Evolutionary conservation across 2,329 filamentous ascomycete species (phyloP).

Genomic region (Teratosphaeria destructans): DNA sequence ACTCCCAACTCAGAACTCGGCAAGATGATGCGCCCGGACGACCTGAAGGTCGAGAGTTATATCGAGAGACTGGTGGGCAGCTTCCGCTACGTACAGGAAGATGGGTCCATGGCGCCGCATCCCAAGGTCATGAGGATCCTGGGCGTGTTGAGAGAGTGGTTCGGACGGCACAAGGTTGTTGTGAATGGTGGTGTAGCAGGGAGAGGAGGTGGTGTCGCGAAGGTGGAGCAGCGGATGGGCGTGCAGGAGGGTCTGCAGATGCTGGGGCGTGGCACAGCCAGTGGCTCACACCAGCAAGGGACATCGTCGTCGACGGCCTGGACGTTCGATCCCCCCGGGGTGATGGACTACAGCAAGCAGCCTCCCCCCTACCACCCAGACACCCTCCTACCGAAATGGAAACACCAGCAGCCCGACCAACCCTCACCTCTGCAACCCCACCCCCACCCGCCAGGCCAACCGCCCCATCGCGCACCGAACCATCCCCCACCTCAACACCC

Average conservation of each 20-base stretch:
- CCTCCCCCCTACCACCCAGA: constrained; percentile 10
- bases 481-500: background rate
- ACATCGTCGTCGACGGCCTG: constrained; percentile 10
- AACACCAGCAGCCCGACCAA: background rate
- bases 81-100: constrained; percentile 20
- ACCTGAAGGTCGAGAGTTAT: constrained; percentile 37
- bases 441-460: background rate
- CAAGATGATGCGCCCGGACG: constrained; percentile 38
- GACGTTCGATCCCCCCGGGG: constrained; percentile 13
- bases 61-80: constrained; percentile 36
- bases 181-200: constrained; percentile 4
- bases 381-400: constrained; percentile 4
- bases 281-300: constrained; percentile 3
- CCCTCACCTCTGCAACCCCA: background rate
- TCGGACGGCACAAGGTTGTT: constrained; percentile 27
- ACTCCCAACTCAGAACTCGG: constrained; percentile 38
- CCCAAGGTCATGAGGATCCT: constrained; percentile 40
- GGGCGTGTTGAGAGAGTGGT: constrained; percentile 35
- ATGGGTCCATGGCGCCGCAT: constrained; percentile 26
- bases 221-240: background rate
- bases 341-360: constrained; percentile 10
- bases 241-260: constrained; percentile 6
- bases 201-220: constrained; percentile 4
- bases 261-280: constrained; percentile 6
- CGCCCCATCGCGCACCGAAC: background rate